Conservation (phyloP, 768 basidiomycete genomes). For the Mycena epipterygia region DNA sequence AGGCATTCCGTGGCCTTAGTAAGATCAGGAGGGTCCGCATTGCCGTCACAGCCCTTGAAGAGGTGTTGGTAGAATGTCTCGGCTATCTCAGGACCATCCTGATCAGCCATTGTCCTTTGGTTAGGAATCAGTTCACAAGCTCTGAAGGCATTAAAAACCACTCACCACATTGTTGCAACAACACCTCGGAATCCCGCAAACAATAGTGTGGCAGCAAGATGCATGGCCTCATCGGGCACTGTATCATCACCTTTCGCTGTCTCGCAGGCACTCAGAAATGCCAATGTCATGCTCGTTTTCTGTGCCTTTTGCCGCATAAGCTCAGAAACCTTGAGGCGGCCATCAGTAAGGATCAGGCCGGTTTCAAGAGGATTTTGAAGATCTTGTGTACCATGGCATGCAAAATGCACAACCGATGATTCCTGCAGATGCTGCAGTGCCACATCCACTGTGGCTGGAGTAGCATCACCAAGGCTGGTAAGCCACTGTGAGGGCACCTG, state of each 20-base stretch:
- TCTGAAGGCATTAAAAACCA: too few species aligned
- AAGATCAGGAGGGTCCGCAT: too few species aligned
- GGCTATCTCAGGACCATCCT: too few species aligned
- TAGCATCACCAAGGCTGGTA: background rate
- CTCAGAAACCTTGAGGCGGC: conserved; percentile 31
- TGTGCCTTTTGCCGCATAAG: conserved; percentile 36
- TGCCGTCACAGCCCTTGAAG: too few species aligned
- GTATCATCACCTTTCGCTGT: conserved; percentile 43
- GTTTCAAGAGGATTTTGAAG: conserved; percentile 25
- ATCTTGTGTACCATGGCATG: conserved; percentile 48
- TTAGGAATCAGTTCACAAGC: too few species aligned
- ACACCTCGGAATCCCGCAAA: conserved; percentile 30
- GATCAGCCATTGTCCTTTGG: too few species aligned
- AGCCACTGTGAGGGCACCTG: background rate
- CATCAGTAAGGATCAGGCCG: conserved; percentile 29
- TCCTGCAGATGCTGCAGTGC: conserved; percentile 4
- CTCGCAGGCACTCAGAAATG: conserved; percentile 50
- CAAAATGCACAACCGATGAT: conserved; percentile 44
- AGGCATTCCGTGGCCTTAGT: too few species aligned
- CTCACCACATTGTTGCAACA: conserved; percentile 41
- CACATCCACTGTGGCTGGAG: background rate
- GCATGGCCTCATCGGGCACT: conserved; percentile 42
- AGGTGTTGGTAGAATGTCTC: too few species aligned
- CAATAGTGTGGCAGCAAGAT: conserved; percentile 42
- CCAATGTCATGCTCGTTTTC: conserved; percentile 25